Base-by-base conservation (phyloP, 164 flowering plant genomes). In the Aristolochia fimbriata region DNA sequence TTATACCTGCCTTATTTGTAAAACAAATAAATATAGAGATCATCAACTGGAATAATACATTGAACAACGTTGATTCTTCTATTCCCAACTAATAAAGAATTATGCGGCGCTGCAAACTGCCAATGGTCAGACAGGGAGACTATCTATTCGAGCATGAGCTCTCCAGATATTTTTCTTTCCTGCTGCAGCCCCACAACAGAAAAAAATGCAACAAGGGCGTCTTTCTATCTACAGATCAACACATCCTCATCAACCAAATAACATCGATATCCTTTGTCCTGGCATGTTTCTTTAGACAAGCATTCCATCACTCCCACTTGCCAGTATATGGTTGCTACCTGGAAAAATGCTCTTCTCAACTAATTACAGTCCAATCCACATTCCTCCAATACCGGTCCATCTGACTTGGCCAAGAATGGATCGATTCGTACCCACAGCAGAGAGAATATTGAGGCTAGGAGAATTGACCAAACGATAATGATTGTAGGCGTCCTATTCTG, bases 361-460 rank as follows among this genome's bases (percentile, higher is more conserved):
- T 76, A 80, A 71, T 70, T 74, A 62, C 85, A 77, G 69, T 75
- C 81, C 69, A 79, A 52, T 41, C 87, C 87, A 65, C 87, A 82
- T 71, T 78, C 81, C 66, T 74, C 81, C 54, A 80, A 51, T 14
- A 71, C 63, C 11, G 82, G 83, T 15, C 81, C 87, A 61, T 70
- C 72, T 49, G 76, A 66, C 62, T 65, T 73, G 46, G 83, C 71
- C 73, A 75, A 58, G 73, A 83, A 83, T 0, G 88, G 85, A 70
- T 83, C 81, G n/a, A 81, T 70, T 24, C 84, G 74, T 61, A 83
- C 84, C 88, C 88, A 83, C 62, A 81, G 51, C 19, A 83, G 73
- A 22, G 88, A 83, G 80, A 83, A 81, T 60, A 83, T 80, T 12
- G 88, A 81, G 30, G 85, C 83, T 17, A 83, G 81, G 50, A 83